These are phyloP conservation scores for Tricholoma hemisulphureum DNA, from an alignment of 768 basidiomycete genomes.

Conservation along the genomic window DNA sequence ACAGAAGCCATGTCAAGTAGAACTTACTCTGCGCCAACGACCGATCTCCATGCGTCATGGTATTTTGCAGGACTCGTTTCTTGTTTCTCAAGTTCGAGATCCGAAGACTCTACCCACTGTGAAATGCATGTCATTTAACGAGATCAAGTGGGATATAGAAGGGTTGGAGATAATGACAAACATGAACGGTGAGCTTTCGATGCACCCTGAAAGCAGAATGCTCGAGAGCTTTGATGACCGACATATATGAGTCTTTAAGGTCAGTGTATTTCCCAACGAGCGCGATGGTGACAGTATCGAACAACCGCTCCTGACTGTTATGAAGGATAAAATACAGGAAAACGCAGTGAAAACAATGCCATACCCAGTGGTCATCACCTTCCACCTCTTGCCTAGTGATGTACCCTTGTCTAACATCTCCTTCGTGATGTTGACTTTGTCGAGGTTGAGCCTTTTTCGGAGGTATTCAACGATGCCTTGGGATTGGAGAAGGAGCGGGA, in stretches of 20 bases:
- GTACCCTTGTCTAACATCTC: slow-evolving; percentile 61
- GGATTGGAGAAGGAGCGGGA: slow-evolving; percentile 85
- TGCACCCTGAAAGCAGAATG: slow-evolving; percentile 94
- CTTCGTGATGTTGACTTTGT: slow-evolving; percentile 49
- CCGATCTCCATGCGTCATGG: slow-evolving; percentile 92
- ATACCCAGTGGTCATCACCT: slow-evolving; percentile 76
- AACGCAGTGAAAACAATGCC: slow-evolving; percentile 18
- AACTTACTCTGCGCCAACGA: slow-evolving; percentile 83
- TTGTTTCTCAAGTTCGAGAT: slow-evolving; percentile 82
- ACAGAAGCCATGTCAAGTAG: neutral
- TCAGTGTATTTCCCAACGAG: slow-evolving; percentile 98
- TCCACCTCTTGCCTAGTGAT: slow-evolving; percentile 75
- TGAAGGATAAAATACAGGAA: slow-evolving; percentile 2
- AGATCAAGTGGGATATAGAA: neutral
- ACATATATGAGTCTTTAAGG: slow-evolving; percentile 98
- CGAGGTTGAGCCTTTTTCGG: slow-evolving; percentile 75
- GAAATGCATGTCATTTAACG: neutral
- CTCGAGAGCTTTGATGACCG: slow-evolving; percentile 93
- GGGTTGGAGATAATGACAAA: slow-evolving; percentile 32
- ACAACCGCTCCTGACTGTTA: slow-evolving; percentile 86
- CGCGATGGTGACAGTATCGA: slow-evolving; percentile 84
- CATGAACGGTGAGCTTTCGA: slow-evolving; percentile 78
- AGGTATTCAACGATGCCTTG: slow-evolving; percentile 92
- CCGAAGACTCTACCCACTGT: slow-evolving; percentile 95
- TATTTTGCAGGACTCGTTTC: slow-evolving; percentile 80